These are phyloP conservation scores for Candida qinlingensis DNA, from an alignment of 805 yeast genomes.

Conservation along the genomic window DNA sequence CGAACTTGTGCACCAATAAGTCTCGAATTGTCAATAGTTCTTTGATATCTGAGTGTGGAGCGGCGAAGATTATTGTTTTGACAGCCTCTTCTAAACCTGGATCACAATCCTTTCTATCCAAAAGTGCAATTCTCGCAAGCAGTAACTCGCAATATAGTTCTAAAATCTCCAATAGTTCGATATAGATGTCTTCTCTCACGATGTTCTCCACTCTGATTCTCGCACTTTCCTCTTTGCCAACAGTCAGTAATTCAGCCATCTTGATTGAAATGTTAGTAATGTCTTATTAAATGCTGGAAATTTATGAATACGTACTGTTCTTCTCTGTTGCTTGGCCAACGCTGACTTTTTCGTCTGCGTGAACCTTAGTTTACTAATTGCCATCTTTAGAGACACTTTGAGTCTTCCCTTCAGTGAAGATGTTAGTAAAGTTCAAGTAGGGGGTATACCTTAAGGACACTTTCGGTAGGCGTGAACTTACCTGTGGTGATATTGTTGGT, in stretches of 20 bases:
- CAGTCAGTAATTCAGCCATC: slow-evolving; percentile 63
- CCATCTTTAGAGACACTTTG: slow-evolving; percentile 46
- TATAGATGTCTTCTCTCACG: slow-evolving; percentile 73
- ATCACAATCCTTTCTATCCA: slow-evolving; percentile 34
- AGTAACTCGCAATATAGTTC: slow-evolving; percentile 81
- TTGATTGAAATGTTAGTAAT: slow-evolving; percentile 22
- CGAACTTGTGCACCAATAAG: slow-evolving; percentile 54
- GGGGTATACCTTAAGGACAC: background rate
- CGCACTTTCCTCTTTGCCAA: slow-evolving; percentile 78
- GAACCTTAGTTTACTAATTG: slow-evolving; percentile 61
- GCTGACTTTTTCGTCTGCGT: slow-evolving; percentile 69
- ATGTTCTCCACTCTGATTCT: slow-evolving; percentile 78
- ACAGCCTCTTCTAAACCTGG: slow-evolving; percentile 55
- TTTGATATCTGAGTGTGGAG: slow-evolving; percentile 70
- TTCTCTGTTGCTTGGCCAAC: slow-evolving; percentile 66
- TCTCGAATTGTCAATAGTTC: slow-evolving; percentile 63
- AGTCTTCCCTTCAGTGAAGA: slow-evolving; percentile 23
- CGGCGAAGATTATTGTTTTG: slow-evolving; percentile 59
- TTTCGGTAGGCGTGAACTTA: slow-evolving; percentile 8
- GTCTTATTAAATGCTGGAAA: too few species aligned
- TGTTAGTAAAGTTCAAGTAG: background rate
- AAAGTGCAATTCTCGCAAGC: slow-evolving; percentile 64
- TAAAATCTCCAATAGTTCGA: slow-evolving; percentile 71
- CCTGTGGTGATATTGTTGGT: slow-evolving; percentile 26
- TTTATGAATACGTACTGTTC: slow-evolving; percentile 30